A percentile compares a stretch with the other conserved stretches of the same genome.
Conservation (phyloP, 257 asterid species). For the Solanum dulcamara region DNA sequence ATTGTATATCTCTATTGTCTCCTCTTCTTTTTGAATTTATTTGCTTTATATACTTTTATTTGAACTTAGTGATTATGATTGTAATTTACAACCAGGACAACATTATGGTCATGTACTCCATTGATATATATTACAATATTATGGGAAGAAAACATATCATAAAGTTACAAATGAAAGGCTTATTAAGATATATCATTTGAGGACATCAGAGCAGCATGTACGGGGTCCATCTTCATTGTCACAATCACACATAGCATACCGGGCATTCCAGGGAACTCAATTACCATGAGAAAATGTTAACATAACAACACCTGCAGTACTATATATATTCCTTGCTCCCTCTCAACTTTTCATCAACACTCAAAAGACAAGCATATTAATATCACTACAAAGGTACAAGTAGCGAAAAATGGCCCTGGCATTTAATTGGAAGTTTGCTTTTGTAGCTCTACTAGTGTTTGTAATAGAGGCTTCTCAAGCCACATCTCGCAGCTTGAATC, state of each 20-base stretch:
- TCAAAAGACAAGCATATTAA: neutral
- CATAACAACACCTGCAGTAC: neutral
- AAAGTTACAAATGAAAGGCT: neutral
- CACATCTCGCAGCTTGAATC: neutral
- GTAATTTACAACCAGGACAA: neutral
- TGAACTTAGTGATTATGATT: no score
- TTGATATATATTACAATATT: neutral
- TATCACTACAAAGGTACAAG: neutral
- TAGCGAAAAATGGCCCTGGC: neutral
- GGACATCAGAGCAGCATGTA: neutral
- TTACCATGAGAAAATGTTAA: neutral
- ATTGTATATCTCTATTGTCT: no score
- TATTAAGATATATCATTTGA: neutral
- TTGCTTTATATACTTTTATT: no score
- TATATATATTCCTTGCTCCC: neutral
- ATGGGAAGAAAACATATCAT: neutral
- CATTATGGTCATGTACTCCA: neutral
- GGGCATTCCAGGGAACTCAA: neutral
- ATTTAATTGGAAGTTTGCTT: neutral
- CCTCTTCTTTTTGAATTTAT: no score
- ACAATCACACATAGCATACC: neutral
- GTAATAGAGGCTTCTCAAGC: neutral
- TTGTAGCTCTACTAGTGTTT: neutral
- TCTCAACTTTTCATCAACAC: neutral
- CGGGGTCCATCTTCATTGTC: neutral